phyloP scores from a whole-genome alignment of 352 stramenopile genomes.

The Phytophthora ramorum region DNA sequence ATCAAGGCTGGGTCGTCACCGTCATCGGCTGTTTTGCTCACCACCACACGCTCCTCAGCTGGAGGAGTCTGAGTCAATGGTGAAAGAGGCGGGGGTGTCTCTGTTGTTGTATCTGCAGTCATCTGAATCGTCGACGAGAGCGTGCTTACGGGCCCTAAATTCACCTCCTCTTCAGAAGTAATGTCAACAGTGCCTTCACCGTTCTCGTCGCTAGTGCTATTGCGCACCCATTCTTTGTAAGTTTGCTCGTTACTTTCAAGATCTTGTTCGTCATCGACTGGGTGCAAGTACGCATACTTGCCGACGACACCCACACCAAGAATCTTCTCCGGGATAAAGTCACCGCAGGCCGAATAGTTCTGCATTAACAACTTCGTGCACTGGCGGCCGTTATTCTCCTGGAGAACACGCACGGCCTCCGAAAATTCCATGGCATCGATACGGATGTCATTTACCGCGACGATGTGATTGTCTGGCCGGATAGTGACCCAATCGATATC shows the following conservation, averaged over 20 bases:
- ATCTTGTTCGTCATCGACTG: constrained; percentile 55
- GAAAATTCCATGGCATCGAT: constrained; percentile 87
- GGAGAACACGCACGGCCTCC: constrained; percentile 77
- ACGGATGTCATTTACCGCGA: constrained; percentile 87
- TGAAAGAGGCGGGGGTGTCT: constrained; percentile 10
- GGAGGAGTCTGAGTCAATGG: constrained; percentile 3
- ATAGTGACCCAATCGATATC: constrained; percentile 87
- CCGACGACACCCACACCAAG: constrained; percentile 79
- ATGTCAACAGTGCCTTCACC: constrained; percentile 9
- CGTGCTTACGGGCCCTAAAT: constrained; percentile 20
- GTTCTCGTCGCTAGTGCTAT: constrained; percentile 43
- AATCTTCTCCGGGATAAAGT: constrained; percentile 91
- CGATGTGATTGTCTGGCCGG: constrained; percentile 85
- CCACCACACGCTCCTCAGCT: constrained; percentile 25
- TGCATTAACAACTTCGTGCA: constrained; percentile 91
- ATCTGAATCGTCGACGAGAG: constrained; percentile 24
- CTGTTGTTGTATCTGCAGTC: constrained; percentile 15
- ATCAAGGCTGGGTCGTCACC: constrained; percentile 48
- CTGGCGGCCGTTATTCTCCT: constrained; percentile 88
- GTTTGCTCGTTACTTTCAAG: constrained; percentile 49
- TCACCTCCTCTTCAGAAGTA: constrained; percentile 11
- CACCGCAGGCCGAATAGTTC: constrained; percentile 85
- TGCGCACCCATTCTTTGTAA: constrained; percentile 65
- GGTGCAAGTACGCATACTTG: constrained; percentile 83
- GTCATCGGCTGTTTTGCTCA: constrained; percentile 41